Percentiles rank a stretch among this genome's conserved stretches.
phyloP scores from a whole-genome alignment of 176 grass and related monocot genomes.

The Microstegium vimineum region DNA sequence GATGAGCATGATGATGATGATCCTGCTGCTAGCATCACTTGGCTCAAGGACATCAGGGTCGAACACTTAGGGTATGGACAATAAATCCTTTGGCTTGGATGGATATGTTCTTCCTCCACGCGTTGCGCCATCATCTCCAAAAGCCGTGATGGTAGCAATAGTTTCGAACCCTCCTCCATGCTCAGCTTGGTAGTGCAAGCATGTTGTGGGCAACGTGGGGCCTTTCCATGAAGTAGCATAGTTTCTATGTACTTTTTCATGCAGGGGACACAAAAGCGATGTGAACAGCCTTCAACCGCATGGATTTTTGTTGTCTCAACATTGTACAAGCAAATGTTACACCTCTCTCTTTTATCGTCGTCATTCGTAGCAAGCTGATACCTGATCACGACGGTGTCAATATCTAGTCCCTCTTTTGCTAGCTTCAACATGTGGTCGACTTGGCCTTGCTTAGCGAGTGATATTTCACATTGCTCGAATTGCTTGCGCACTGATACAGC shows the following conservation, averaged over 20 bases:
- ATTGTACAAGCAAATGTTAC: conserved; percentile 63
- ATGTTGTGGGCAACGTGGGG: conserved; percentile 52
- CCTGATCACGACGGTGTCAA: conserved; percentile 56
- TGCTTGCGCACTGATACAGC: conserved; percentile 23
- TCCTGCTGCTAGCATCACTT: neutral
- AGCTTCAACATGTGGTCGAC: conserved; percentile 38
- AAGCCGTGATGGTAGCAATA: conserved; percentile 40
- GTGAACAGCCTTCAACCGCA: conserved; percentile 41
- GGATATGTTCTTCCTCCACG: conserved; percentile 39
- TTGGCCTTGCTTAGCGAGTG: conserved; percentile 28
- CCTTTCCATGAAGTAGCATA: conserved; percentile 49
- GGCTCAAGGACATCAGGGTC: conserved; percentile 10
- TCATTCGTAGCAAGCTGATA: neutral
- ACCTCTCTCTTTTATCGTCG: conserved; percentile 14
- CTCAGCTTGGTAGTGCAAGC: conserved; percentile 52
- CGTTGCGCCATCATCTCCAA: conserved; percentile 56
- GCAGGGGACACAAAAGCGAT: conserved; percentile 71
- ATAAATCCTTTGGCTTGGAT: conserved; percentile 38
- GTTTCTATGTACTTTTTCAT: conserved; percentile 66
- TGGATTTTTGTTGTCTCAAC: conserved; percentile 51
- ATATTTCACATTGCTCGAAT: conserved; percentile 50
- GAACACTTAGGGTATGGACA: conserved; percentile 75
- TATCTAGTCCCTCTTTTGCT: conserved; percentile 55
- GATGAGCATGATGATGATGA: too few species aligned
- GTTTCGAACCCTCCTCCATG: conserved; percentile 43